Evolutionary conservation across 169 alveolate genomes (phyloP).

Genomic region (Eimeria acervulina): DNA sequence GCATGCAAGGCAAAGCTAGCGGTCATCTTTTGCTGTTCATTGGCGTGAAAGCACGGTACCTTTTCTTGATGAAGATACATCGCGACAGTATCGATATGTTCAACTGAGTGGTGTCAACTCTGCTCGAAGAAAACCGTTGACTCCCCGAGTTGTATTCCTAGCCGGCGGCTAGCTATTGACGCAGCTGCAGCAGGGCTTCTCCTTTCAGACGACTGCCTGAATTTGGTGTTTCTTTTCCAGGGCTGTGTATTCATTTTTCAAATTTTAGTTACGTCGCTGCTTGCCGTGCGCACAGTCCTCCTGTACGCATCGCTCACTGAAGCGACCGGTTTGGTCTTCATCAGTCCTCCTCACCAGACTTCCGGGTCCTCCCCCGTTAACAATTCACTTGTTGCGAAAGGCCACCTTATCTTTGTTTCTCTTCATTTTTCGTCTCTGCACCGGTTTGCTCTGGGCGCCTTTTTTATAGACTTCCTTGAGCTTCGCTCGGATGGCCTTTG

Average conservation of each 20-base stretch:
- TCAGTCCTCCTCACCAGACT: slow-evolving; percentile 38
- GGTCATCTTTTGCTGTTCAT: not conserved
- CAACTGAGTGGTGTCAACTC: not conserved
- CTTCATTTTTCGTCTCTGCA: not conserved
- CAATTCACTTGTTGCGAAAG: not conserved
- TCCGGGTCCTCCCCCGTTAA: slow-evolving; percentile 9
- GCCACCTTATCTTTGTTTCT: not conserved
- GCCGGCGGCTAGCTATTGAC: slow-evolving; percentile 22
- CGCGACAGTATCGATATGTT: not conserved
- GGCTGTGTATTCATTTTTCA: not conserved
- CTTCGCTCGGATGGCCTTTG: not conserved
- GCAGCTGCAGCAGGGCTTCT: slow-evolving; percentile 18
- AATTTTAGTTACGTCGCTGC: not conserved
- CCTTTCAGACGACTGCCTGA: not conserved
- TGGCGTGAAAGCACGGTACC: not conserved
- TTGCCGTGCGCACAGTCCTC: not conserved
- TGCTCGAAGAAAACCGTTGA: not conserved
- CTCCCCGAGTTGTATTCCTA: not conserved
- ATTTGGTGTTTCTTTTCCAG: slow-evolving; percentile 5
- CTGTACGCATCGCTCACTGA: slow-evolving; percentile 42
- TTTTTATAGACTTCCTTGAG: not conserved
- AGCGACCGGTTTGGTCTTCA: slow-evolving; percentile 62
- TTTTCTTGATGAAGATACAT: not conserved
- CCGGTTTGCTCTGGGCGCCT: not conserved
- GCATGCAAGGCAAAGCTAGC: slow-evolving; percentile 40